Base-by-base conservation (phyloP, 2,329 filamentous ascomycete genomes). In the Macrophomina phaseolina region DNA sequence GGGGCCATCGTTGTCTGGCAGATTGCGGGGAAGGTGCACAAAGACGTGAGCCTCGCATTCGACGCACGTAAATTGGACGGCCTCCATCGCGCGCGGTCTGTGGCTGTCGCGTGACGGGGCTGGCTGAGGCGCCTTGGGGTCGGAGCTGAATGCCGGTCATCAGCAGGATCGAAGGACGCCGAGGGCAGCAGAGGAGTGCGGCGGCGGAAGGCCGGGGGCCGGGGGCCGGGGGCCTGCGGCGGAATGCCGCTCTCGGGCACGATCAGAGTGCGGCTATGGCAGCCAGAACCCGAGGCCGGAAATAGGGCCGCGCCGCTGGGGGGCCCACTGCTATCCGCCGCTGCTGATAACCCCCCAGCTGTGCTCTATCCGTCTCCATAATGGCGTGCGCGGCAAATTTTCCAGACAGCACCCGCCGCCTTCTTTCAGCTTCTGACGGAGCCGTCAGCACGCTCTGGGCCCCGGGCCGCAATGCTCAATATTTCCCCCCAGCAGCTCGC, bases 1-100 rank as follows among this genome's bases (percentile, higher is more conserved):
- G 77, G 76, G 77, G 67, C 58, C 74, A 69, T 32, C 32, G 72
- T 69, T 68, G 69, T 69, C 70, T 71, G 56, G 73, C 70, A 67
- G 71, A 76, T 75, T 78, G 77, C 76, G 77, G 77, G 76, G 77
- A 77, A 78, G 45, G 52, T 18, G 32, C 34, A 28, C 18, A 11
- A 23, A 32, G 9, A 30, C 16, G 42, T 38, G 30, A 61, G 55
- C 40, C 38, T 23, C 53, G 34, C 34, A 36, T 30, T 30, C 18
- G 36, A 28, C 16, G 18, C 30, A 32, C 55, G 56, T 61, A 61
- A 61, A 48, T 36, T 61, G 16, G 56, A 18, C 16, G 40, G 7
- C 40, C 40, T 46, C 56, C 56, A 61, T 34, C 56, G 16, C 36
- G 23, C 23, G 23, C 2, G 23, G 3, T 6, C n/a, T 34, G 14